Evolutionary conservation across 371 early-diverging fungal genomes (phyloP), one percentile per base, ranked within the genome.

Genomic region (Mucor sp.): DNA sequence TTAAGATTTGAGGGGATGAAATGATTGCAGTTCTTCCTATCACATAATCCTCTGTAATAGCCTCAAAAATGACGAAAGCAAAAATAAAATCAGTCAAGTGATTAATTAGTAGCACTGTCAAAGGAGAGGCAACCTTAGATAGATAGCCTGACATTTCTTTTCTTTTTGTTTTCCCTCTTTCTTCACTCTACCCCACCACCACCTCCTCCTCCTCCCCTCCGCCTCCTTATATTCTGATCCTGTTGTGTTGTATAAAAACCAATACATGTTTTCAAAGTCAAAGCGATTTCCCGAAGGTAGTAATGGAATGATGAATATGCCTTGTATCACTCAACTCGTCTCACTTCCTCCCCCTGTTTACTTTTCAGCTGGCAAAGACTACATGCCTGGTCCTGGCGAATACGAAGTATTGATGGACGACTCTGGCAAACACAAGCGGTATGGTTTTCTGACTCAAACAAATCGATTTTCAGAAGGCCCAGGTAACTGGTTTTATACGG

Each of bases 341-440:
- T 41, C 30, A 11, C 23, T 59, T 39, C 17, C 21, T 41, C 48
- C 50, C 43, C 55, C 28, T 53, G 27, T 44, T 67, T 47, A 15
- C 17, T 58, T 55, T 66, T 23, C 57, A 79, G 80, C 33, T 27
- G 64, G 50, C 27, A 80, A 80, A 58, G 80, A 80, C 8, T 75
- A 77, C 63, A 66, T 77, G 53, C 80, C 80, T 53, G 80, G 80
- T 23, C 80, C 80, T 47, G 80, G 80, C 19, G 80, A 80, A 69
- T 80, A 80, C 67, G 71, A 80, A 55, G 65, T 77, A 3, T 41
- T 57, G 30, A 55, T 56, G 17, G 73, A 65, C 9, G 80, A 77
- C 41, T 25, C 63, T 11, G 59, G 68, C 27, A 58, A 43, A 35
- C 70, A 75, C 50, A 77, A 74, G 47, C 61, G 76, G 39, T 74